Evolutionary conservation across 2,329 filamentous ascomycete species (phyloP).

Genomic region (Aspergillus texensis): DNA sequence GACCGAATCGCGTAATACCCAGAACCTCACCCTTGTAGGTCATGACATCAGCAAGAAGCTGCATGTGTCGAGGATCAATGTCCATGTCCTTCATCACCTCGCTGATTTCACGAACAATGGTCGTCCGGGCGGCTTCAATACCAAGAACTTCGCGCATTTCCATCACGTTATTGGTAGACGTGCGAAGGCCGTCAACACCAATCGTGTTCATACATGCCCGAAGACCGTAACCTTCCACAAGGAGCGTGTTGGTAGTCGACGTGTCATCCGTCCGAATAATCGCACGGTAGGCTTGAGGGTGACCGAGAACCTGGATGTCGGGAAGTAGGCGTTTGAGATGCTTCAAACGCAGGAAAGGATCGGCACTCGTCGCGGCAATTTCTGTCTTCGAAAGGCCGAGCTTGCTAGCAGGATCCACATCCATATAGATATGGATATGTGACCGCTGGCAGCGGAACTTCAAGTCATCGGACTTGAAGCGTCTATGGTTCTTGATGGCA

Average conservation of each 20-base stretch:
- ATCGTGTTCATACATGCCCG: conserved; percentile 89
- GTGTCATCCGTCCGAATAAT: conserved; percentile 82
- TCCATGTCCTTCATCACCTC: conserved; percentile 91
- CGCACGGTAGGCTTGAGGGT: conserved; percentile 80
- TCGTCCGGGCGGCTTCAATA: conserved; percentile 88
- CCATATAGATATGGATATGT: conserved; percentile 74
- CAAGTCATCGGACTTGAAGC: conserved; percentile 70
- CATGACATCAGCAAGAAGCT: conserved; percentile 96
- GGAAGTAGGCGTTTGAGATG: conserved; percentile 81
- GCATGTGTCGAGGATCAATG: conserved; percentile 97
- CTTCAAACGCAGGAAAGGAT: conserved; percentile 67
- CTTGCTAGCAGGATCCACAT: conserved; percentile 42
- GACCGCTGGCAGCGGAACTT: conserved; percentile 53
- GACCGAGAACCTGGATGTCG: conserved; percentile 83
- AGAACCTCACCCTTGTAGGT: conserved; percentile 97
- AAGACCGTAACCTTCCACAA: conserved; percentile 93
- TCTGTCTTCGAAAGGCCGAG: conserved; percentile 43
- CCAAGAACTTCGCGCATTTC: conserved; percentile 85
- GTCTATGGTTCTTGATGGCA: conserved; percentile 78
- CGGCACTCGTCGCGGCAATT: conserved; percentile 45
- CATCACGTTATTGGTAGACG: conserved; percentile 83
- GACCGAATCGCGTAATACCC: conserved; percentile 92
- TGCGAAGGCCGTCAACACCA: conserved; percentile 77
- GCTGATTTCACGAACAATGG: conserved; percentile 86
- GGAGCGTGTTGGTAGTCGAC: conserved; percentile 70